A percentile compares a stretch with the other conserved stretches of the same genome.
Evolutionary conservation across 2,329 filamentous ascomycete species (phyloP).

Genomic region (Ophiostoma australiae): DNA sequence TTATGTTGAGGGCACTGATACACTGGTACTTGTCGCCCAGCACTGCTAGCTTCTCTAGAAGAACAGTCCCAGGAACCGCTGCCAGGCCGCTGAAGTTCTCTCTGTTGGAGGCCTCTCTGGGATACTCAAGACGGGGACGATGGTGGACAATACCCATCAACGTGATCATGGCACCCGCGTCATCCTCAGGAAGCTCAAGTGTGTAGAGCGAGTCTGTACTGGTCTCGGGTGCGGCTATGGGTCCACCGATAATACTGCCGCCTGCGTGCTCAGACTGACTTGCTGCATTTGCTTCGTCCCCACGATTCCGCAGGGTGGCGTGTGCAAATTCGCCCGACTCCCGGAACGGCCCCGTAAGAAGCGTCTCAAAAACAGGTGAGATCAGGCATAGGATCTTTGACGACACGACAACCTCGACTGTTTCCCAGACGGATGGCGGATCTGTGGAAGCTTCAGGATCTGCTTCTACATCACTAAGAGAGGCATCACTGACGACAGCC

Average conservation of each 20-base stretch:
- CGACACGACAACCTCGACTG: background rate
- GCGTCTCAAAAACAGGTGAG: background rate
- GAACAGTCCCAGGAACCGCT: background rate
- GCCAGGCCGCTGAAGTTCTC: background rate
- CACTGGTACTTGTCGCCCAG: constrained; percentile 1
- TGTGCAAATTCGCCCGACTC: background rate
- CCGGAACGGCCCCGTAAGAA: background rate
- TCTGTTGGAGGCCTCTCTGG: background rate
- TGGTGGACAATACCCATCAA: background rate
- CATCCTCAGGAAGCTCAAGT: background rate
- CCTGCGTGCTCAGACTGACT: background rate
- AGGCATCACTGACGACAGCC: background rate
- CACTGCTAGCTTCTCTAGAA: background rate
- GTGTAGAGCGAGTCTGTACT: background rate
- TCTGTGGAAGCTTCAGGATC: background rate
- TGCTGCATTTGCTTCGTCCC: background rate
- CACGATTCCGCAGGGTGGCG: background rate
- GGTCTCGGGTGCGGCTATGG: background rate
- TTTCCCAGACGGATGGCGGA: background rate
- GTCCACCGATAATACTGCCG: background rate
- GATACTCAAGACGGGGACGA: background rate
- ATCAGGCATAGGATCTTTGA: background rate
- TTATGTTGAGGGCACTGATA: background rate
- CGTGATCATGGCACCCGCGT: background rate
- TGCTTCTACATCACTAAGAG: background rate